Percentiles rank a stretch among this genome's conserved stretches.
phyloP scores from a whole-genome alignment of 129 eudicot species.

The Helianthus tuberosus region DNA sequence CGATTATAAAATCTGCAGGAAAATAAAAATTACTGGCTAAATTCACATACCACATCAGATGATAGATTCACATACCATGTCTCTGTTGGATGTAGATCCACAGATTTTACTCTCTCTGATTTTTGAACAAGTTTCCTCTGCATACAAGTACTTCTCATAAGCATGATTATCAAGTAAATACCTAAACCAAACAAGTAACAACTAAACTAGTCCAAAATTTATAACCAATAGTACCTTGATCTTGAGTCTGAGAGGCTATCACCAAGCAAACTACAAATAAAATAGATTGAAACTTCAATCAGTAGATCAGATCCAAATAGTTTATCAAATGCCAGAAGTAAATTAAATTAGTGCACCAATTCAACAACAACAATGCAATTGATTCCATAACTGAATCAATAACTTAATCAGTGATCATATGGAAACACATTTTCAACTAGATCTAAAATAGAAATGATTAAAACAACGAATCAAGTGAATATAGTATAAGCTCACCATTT shows the following conservation, averaged over 20 bases:
- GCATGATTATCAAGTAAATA: too few species aligned
- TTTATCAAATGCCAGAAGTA: not conserved
- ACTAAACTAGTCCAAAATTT: constrained; percentile 3
- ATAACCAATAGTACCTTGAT: constrained; percentile 68
- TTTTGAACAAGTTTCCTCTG: constrained; percentile 96
- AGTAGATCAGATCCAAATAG: not conserved
- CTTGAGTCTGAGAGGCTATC: constrained; percentile 93
- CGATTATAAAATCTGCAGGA: constrained; percentile 55
- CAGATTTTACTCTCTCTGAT: constrained; percentile 94
- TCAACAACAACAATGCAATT: constrained; percentile 11
- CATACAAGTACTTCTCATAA: constrained; percentile 28
- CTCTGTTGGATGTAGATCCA: constrained; percentile 97
- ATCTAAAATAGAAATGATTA: constrained; percentile 38
- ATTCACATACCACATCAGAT: too few species aligned
- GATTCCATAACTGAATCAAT: too few species aligned
- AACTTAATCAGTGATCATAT: constrained; percentile 12
- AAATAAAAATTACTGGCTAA: too few species aligned
- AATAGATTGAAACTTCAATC: constrained; percentile 16
- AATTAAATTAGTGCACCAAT: not conserved
- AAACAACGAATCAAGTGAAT: constrained; percentile 16
- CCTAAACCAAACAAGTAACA: not conserved
- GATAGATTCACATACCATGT: too few species aligned
- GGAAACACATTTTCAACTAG: constrained; percentile 27
- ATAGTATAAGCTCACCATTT: constrained; percentile 49
- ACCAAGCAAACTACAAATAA: constrained; percentile 10